Evolutionary conservation across 805 yeast species (phyloP).

Genomic region (Wickerhamiella galacta): DNA sequence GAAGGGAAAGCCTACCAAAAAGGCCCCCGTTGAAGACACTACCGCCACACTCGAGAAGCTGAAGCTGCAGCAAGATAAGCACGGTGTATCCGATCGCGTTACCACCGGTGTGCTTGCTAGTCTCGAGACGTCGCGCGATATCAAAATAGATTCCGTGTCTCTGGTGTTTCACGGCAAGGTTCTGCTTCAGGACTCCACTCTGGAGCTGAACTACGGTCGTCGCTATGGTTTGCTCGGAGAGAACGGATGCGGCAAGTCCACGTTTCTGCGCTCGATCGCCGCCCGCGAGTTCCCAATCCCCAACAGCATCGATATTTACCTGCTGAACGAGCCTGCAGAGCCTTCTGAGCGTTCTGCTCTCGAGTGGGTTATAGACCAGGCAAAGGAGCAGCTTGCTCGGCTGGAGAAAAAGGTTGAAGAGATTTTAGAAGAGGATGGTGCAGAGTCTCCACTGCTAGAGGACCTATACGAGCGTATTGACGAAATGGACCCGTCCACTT

Average conservation of each 20-base stretch:
- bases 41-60: slow-evolving; percentile 63
- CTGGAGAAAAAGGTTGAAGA: slow-evolving; percentile 85
- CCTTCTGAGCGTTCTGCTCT: slow-evolving; percentile 83
- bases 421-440: slow-evolving; percentile 78
- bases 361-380: slow-evolving; percentile 93
- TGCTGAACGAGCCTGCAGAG: slow-evolving; percentile 94
- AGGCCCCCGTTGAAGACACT: slow-evolving; percentile 32
- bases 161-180: slow-evolving; percentile 96
- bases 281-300: slow-evolving; percentile 95
- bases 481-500: slow-evolving; percentile 87
- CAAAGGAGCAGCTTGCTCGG: slow-evolving; percentile 80
- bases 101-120: slow-evolving; percentile 93
- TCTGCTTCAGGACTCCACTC: slow-evolving; percentile 72
- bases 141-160: slow-evolving; percentile 79
- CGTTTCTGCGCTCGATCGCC: slow-evolving; percentile 82
- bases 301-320: slow-evolving; percentile 73
- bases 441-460: slow-evolving; percentile 75
- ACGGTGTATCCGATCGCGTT: slow-evolving; percentile 92
- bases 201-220: slow-evolving; percentile 93
- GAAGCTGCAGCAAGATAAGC: slow-evolving; percentile 83
- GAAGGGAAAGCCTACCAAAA: slow-evolving; percentile 54
- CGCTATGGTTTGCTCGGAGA: slow-evolving; percentile 96
- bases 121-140: slow-evolving; percentile 78
- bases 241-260: slow-evolving; percentile 98
- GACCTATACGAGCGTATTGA: slow-evolving; percentile 90